phyloP scores from a whole-genome alignment of 163 green algal genomes.

The Chloromonas sp. region DNA sequence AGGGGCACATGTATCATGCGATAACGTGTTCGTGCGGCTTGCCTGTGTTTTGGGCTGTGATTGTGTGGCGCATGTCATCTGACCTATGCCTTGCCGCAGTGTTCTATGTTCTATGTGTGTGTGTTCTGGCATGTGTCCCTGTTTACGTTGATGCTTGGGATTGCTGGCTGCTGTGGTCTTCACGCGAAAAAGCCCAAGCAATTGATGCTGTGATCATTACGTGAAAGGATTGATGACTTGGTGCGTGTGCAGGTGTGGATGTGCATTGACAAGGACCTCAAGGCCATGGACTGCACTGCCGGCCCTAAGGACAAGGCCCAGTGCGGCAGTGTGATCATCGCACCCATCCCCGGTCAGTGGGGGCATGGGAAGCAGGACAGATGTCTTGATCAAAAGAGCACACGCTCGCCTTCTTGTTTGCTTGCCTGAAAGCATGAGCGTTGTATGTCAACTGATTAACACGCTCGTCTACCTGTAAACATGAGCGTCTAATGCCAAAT shows the following conservation, averaged over 20 bases:
- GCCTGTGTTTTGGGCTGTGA: not conserved
- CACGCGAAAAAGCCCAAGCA: too few relatives aligned
- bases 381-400: not conserved
- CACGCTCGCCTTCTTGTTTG: not conserved
- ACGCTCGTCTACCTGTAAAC: not conserved
- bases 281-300: conserved; percentile 28
- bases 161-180: too few relatives aligned
- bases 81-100: too few relatives aligned
- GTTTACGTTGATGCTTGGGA: not conserved
- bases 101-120: not conserved
- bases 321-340: not conserved
- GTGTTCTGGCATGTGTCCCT: not conserved
- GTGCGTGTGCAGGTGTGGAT: conserved; percentile 44
- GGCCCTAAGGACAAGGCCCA: not conserved
- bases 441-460: too few relatives aligned
- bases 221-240: not conserved
- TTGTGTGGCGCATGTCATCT: not conserved
- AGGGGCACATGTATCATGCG: too few relatives aligned
- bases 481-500: not conserved
- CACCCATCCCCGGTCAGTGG: not conserved
- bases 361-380: not conserved
- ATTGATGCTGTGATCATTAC: not conserved
- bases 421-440: not conserved
- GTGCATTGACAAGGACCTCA: conserved; percentile 51
- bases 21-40: too few relatives aligned